Percentiles rank a stretch among this genome's conserved stretches.
phyloP scores from a whole-genome alignment of 2,329 filamentous ascomycete species.

The Paramyrothecium sp. region DNA sequence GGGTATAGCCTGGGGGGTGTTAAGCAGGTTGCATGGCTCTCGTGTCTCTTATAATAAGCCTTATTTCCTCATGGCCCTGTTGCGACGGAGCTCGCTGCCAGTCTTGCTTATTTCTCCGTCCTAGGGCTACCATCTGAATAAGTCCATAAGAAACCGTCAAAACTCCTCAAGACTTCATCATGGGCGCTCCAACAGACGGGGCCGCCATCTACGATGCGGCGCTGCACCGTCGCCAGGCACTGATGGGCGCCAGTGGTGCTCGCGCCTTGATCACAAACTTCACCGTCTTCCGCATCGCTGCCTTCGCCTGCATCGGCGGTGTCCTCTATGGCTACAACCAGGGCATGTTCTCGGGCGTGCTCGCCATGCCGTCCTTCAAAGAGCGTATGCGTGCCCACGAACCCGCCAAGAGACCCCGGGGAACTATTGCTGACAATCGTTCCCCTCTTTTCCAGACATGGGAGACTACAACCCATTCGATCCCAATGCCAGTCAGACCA shows the following conservation, averaged over 20 bases:
- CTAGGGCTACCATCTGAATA: background rate
- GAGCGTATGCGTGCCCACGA: slow-evolving; percentile 34
- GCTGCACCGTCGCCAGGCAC: slow-evolving; percentile 46
- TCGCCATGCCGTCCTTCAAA: slow-evolving; percentile 55
- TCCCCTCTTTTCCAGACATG: slow-evolving; percentile 48
- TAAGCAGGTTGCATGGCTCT: no score
- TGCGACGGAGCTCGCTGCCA: background rate
- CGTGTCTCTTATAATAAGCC: no score
- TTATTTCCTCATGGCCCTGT: no score
- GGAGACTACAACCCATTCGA: slow-evolving; percentile 49
- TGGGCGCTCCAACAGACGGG: background rate
- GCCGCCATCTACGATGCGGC: slow-evolving; percentile 46
- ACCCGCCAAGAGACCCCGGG: background rate
- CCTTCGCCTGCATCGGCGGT: slow-evolving; percentile 63
- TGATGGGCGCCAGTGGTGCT: slow-evolving; percentile 53
- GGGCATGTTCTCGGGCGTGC: slow-evolving; percentile 60
- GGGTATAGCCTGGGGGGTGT: no score
- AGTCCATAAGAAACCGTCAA: background rate
- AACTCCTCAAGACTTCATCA: background rate
- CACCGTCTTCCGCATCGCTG: slow-evolving; percentile 58
- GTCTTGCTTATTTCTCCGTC: background rate
- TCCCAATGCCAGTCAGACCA: slow-evolving; percentile 43
- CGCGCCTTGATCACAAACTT: slow-evolving; percentile 57
- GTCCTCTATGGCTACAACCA: slow-evolving; percentile 72
- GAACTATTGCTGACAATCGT: background rate